phyloP scores from a whole-genome alignment of 2,329 filamentous ascomycete genomes.

The Aspergillus sp. region DNA sequence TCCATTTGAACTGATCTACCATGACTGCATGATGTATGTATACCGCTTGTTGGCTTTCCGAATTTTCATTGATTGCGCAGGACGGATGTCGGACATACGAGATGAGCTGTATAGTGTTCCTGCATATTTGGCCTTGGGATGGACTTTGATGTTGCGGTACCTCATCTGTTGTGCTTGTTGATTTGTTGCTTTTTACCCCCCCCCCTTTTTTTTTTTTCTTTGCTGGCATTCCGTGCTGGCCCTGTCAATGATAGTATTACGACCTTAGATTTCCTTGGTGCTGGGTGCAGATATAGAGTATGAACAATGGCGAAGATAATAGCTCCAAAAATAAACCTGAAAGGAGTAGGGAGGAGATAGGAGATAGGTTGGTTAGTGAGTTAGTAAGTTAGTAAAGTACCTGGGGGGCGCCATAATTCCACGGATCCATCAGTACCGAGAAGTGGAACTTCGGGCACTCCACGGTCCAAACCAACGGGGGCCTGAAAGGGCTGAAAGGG shows the following conservation, averaged over 20 bases:
- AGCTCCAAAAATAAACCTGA: background rate
- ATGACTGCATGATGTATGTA: conserved; percentile 43
- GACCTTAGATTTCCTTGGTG: background rate
- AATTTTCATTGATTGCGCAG: conserved; percentile 9
- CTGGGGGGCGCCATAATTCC: background rate
- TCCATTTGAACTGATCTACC: conserved; percentile 15
- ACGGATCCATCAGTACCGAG: background rate
- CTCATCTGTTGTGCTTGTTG: conserved; percentile 13
- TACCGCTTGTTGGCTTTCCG: conserved; percentile 27
- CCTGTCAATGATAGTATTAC: background rate
- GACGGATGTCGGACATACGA: conserved; percentile 11
- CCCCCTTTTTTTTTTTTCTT: background rate
- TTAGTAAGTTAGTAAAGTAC: background rate
- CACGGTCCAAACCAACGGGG: background rate
- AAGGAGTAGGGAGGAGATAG: background rate
- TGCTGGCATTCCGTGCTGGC: background rate
- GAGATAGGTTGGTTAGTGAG: background rate
- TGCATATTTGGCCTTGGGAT: conserved; percentile 18
- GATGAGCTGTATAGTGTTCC: conserved; percentile 27
- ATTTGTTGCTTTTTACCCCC: background rate
- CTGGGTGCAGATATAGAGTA: background rate
- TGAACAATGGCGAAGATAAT: background rate
- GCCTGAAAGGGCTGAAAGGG: background rate
- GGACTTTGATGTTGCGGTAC: conserved; percentile 10
- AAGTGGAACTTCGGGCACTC: conserved; percentile 1